phyloP scores from a whole-genome alignment of 169 alveolate genomes.

The Plasmodium gallinaceum region DNA sequence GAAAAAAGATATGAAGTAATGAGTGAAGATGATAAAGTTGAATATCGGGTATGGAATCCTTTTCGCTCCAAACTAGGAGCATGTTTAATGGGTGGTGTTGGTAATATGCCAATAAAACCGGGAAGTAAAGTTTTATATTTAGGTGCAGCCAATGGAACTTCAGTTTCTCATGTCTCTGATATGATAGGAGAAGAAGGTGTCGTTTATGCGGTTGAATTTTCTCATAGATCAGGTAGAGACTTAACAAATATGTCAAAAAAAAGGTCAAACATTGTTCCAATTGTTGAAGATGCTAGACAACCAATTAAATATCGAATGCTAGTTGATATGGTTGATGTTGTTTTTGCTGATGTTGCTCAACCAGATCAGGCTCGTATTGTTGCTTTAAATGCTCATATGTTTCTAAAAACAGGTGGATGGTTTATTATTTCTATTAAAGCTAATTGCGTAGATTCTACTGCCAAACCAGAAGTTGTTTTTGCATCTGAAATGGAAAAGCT shows the following conservation, averaged over 20 bases:
- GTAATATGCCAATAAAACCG: constrained; percentile 96
- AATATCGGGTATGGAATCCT: constrained; percentile 99
- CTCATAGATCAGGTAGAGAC: constrained; percentile 98
- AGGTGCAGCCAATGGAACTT: constrained; percentile 99
- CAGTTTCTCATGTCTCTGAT: constrained; percentile 99
- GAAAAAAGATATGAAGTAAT: constrained; percentile 96
- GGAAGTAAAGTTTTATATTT: constrained; percentile 97
- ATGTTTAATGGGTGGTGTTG: constrained; percentile 98
- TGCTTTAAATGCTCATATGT: constrained; percentile 95
- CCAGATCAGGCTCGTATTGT: constrained; percentile 99
- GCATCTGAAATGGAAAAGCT: constrained; percentile 93
- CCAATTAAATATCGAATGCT: constrained; percentile 98
- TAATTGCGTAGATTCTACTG: constrained; percentile 98
- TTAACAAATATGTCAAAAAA: constrained; percentile 98
- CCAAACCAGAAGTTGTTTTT: constrained; percentile 98
- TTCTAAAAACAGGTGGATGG: constrained; percentile 98
- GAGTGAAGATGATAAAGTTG: constrained; percentile 94
- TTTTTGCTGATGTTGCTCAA: constrained; percentile 99
- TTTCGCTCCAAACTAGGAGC: constrained; percentile 99
- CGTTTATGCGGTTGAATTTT: constrained; percentile 99
- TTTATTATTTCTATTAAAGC: constrained; percentile 98
- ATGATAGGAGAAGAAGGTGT: constrained; percentile 98
- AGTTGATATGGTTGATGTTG: constrained; percentile 98
- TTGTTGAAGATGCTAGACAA: constrained; percentile 99
- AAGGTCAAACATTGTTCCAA: constrained; percentile 98